These are phyloP conservation scores for Petunia axillaris DNA, from an alignment of 257 asterid genomes.

Conservation along the genomic window DNA sequence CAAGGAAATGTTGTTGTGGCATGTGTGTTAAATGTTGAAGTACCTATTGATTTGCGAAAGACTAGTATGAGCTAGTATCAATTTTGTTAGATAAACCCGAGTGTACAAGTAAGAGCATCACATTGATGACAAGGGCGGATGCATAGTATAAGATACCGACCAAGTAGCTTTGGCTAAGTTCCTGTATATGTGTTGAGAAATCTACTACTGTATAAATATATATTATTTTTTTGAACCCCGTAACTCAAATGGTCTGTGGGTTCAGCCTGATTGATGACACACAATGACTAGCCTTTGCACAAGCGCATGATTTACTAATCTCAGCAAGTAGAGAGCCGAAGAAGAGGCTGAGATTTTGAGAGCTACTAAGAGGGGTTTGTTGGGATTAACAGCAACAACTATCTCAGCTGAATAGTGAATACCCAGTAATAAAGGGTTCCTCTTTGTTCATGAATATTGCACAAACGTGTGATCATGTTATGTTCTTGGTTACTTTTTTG, in stretches of 20 bases:
- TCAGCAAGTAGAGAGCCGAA: background rate
- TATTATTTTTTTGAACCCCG: too few species aligned
- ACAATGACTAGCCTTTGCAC: background rate
- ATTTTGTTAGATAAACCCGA: background rate
- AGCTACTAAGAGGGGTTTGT: background rate
- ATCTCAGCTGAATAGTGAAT: background rate
- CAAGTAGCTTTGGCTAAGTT: too few species aligned
- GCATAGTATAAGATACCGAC: too few species aligned
- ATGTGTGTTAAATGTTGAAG: background rate
- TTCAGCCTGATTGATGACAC: background rate
- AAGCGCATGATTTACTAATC: background rate
- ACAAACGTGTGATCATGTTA: background rate
- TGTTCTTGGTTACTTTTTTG: background rate
- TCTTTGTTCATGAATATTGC: background rate
- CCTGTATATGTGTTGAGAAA: too few species aligned
- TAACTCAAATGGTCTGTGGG: too few species aligned
- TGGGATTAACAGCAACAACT: background rate
- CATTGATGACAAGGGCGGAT: background rate
- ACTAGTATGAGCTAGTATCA: background rate
- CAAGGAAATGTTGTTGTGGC: background rate
- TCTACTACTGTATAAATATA: too few species aligned
- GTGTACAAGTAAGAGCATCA: background rate
- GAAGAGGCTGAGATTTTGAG: background rate
- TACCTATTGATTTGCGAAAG: background rate
- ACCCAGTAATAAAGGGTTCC: background rate